These are phyloP conservation scores for Ricinus communis DNA, from an alignment of 345 rosid genomes.

Conservation along the genomic window DNA sequence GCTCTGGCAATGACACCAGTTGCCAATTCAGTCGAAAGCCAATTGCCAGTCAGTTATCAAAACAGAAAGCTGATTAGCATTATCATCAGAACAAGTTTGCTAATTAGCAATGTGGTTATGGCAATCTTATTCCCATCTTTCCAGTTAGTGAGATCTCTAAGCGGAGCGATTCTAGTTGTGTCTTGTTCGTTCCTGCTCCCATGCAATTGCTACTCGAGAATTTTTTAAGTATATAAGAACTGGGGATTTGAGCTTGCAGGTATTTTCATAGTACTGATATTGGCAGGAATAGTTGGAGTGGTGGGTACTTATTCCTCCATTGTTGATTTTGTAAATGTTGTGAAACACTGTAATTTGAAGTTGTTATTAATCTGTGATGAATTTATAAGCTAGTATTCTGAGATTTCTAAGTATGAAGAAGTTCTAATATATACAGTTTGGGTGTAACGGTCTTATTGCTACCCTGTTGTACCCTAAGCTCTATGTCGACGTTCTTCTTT, in stretches of 20 bases:
- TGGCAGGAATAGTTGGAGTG: constrained; percentile 35
- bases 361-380: too few relatives aligned
- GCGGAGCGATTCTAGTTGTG: constrained; percentile 60
- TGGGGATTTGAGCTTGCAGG: constrained; percentile 33
- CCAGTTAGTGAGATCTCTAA: constrained; percentile 54
- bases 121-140: constrained; percentile 55
- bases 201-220: constrained; percentile 54
- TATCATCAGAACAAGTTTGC: constrained; percentile 41
- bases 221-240: constrained; percentile 38
- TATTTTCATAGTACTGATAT: constrained; percentile 27
- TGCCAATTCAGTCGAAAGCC: constrained; percentile 36
- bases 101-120: constrained; percentile 44
- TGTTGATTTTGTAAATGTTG: not conserved
- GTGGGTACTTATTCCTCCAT: constrained; percentile 57
- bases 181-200: constrained; percentile 50
- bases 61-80: constrained; percentile 24
- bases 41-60: constrained; percentile 33
- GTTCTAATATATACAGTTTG: too few relatives aligned
- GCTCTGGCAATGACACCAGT: constrained; percentile 62
- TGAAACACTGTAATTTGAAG: too few relatives aligned
- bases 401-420: too few relatives aligned
- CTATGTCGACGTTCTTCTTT: too few relatives aligned
- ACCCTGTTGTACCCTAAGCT: too few relatives aligned
- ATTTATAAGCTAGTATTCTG: too few relatives aligned
- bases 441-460: too few relatives aligned